A percentile compares a stretch with the other conserved stretches of the same genome.
Conservation (phyloP, 2,329 filamentous ascomycete genomes). For the Neurospora sp. region DNA sequence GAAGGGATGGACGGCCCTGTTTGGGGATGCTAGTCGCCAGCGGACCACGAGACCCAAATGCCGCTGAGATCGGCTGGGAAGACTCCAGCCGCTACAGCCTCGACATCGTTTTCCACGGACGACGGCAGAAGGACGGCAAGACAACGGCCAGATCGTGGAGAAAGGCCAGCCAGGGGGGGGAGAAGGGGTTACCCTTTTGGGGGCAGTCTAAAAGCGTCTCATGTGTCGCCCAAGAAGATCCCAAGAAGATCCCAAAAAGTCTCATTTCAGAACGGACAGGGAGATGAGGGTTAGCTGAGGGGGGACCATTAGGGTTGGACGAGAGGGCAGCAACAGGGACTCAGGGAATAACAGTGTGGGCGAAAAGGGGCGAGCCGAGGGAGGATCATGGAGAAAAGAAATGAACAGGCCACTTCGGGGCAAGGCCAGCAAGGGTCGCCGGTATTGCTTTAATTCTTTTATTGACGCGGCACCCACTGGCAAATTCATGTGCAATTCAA, state of each 20-base stretch:
- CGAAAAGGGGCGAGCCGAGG: background rate
- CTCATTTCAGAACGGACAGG: background rate
- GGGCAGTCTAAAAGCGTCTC: background rate
- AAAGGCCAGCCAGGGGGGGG: background rate
- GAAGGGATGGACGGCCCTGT: background rate
- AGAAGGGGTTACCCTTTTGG: background rate
- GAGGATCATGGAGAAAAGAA: background rate
- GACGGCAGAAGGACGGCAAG: background rate
- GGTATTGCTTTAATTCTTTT: background rate
- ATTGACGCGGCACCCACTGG: background rate
- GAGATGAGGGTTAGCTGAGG: background rate
- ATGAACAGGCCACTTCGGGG: background rate
- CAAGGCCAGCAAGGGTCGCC: background rate
- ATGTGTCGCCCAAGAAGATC: background rate
- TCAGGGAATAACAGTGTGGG: background rate
- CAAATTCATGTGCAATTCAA: background rate
- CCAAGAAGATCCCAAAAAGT: background rate
- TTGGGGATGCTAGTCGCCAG: background rate
- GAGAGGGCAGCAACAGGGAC: background rate
- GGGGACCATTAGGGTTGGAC: background rate
- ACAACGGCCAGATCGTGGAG: background rate
- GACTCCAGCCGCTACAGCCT: background rate
- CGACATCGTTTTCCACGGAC: background rate
- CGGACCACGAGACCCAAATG: background rate
- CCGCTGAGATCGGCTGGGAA: background rate